Conservation (phyloP, 495 filamentous ascomycete species). For the Aspergillus panamensis region DNA sequence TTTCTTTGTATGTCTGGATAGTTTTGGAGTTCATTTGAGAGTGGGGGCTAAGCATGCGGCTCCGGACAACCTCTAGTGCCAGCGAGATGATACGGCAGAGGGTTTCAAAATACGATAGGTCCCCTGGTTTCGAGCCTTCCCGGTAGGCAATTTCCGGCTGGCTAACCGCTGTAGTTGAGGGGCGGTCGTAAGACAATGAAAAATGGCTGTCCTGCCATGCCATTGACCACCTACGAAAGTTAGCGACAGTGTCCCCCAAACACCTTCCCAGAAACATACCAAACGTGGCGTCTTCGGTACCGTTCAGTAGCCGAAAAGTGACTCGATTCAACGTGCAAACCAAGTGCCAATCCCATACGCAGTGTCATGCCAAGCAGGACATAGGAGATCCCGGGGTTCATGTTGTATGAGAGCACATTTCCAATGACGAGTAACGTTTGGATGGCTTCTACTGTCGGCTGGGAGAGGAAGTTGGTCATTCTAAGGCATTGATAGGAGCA, state of each 20-base stretch:
- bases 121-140: conserved; percentile 38
- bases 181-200: conserved; percentile 57
- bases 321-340: conserved; percentile 52
- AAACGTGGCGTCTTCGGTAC: conserved; percentile 42
- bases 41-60: conserved; percentile 48
- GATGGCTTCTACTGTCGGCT: conserved; percentile 56
- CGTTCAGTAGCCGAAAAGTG: conserved; percentile 41
- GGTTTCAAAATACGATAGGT: conserved; percentile 49
- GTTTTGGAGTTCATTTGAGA: conserved; percentile 40
- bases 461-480: conserved; percentile 58
- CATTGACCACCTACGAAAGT: conserved; percentile 50
- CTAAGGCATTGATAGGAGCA: conserved; percentile 62
- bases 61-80: conserved; percentile 54
- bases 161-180: conserved; percentile 49
- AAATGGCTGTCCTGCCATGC: conserved; percentile 62
- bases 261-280: conserved; percentile 24
- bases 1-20: conserved; percentile 49
- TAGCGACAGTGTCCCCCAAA: conserved; percentile 1
- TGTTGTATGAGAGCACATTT: conserved; percentile 60
- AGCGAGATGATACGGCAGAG: conserved; percentile 53
- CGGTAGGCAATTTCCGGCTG: conserved; percentile 47
- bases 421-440: conserved; percentile 57
- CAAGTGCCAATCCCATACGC: conserved; percentile 55
- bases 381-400: conserved; percentile 63
- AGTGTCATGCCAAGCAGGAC: conserved; percentile 56